Percentiles rank a stretch among this genome's conserved stretches.
Evolutionary conservation across 805 yeast genomes (phyloP).

Genomic region (Cyberlindnera petersonii): DNA sequence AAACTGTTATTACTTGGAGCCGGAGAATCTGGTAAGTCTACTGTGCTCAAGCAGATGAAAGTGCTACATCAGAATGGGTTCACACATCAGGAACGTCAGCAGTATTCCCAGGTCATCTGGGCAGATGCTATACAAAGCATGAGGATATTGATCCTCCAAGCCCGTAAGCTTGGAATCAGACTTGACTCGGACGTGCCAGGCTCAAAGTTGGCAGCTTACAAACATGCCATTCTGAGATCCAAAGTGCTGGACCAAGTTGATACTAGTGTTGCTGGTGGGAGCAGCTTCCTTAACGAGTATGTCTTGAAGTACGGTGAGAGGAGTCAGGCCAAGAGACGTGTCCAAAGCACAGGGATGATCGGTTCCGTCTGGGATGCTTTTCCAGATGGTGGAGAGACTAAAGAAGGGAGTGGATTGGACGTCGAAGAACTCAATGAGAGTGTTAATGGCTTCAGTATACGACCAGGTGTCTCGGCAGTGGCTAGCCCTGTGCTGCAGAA

Average conservation of each 20-base stretch:
- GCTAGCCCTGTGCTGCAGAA: conserved; percentile 13
- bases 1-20: conserved; percentile 84
- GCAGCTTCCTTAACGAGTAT: conserved; percentile 57
- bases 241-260: conserved; percentile 60
- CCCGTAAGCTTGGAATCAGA: conserved; percentile 58
- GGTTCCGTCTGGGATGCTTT: conserved; percentile 28
- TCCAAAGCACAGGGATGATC: conserved; percentile 52
- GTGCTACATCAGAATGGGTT: conserved; percentile 85
- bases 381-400: conserved; percentile 10
- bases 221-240: conserved; percentile 49
- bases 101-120: conserved; percentile 88
- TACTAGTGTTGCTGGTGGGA: conserved; percentile 64
- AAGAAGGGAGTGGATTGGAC: conserved; percentile 7
- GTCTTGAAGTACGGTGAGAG: conserved; percentile 57
- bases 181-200: conserved; percentile 61
- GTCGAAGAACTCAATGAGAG: conserved; percentile 22
- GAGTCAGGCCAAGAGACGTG: conserved; percentile 47
- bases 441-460: conserved; percentile 17
- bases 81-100: conserved; percentile 68
- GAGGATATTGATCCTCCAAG: conserved; percentile 74
- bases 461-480: conserved; percentile 26
- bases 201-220: conserved; percentile 42
- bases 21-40: conserved; percentile 93
- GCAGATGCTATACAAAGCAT: conserved; percentile 83
- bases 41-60: conserved; percentile 85